Base-by-base conservation (phyloP, 2,329 filamentous ascomycete genomes). In the Fusarium equiseti region DNA sequence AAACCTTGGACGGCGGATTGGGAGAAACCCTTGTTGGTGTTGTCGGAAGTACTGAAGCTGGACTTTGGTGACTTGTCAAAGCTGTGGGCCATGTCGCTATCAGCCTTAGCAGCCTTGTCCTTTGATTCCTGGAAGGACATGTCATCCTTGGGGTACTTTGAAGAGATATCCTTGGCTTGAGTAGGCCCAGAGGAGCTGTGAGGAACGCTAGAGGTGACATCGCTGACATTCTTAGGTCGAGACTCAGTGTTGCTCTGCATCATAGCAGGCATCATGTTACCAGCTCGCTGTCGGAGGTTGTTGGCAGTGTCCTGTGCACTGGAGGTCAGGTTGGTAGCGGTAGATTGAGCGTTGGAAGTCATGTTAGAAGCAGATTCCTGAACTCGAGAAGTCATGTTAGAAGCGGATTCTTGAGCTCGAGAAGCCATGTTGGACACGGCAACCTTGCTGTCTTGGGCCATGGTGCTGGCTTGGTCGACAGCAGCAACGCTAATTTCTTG, bases 401-500 rank as follows among this genome's bases (percentile, higher is more conserved):
- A 20, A 3, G 50, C 50, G 8, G 50, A 20, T 12, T 69, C 59
- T 15, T 58, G 67, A 8, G 26, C 26, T 26, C 54, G 59, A 18
- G 71, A 57, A 5, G 71, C 53, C 29, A 73, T 38, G 12, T 68
- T 66, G 7, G 53, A 31, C 13, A 63, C 49, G 3, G 68, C 64
- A 1, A 27, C 46, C 52, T 66, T 73, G 26, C 66, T 20, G 18
- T 73, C 59, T 1, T 70, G 66, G 0, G 65, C 66, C 0, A 73
- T 18, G 7, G 50, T 22, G 15, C 20, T 65, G 9, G 66, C 56
- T 35, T 73, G 72, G 9, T 72, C 62, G 9, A 54, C 46, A 0
- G 72, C 71, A 0, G 66, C 32, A 1, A 16, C 63, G 16, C 66
- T 49, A 7, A 73, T 22, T 22, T 73, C 71, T 24, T 54, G 55